A percentile compares a stretch with the other conserved stretches of the same genome.
Evolutionary conservation across 257 asterid genomes (phyloP).

Genomic region (Verbascum thapsus): DNA sequence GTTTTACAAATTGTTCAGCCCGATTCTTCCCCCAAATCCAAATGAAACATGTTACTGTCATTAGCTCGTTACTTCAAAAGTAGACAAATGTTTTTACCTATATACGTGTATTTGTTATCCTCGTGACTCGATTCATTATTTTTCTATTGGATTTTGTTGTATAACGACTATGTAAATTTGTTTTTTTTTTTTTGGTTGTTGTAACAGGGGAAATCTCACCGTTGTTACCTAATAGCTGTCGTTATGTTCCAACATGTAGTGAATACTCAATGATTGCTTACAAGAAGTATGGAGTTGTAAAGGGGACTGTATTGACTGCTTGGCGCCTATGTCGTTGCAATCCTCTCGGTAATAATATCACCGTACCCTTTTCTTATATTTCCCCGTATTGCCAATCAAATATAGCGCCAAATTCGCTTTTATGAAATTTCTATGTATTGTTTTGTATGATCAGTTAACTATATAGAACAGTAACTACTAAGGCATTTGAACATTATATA

Average conservation of each 20-base stretch:
- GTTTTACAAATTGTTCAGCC: too few species aligned
- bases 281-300: slow-evolving; percentile 80
- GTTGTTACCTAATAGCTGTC: slow-evolving; percentile 79
- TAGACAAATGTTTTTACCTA: background rate
- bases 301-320: slow-evolving; percentile 75
- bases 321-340: slow-evolving; percentile 97
- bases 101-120: background rate
- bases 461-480: background rate
- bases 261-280: slow-evolving; percentile 97
- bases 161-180: background rate
- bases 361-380: background rate
- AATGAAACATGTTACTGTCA: background rate
- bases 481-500: background rate
- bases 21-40: too few species aligned
- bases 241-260: slow-evolving; percentile 87
- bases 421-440: background rate
- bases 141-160: background rate
- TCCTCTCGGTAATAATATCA: slow-evolving; percentile 63
- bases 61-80: slow-evolving; percentile 8
- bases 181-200: slow-evolving; percentile 19
- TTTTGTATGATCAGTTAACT: background rate
- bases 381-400: background rate
- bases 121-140: background rate
- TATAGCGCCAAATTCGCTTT: background rate
- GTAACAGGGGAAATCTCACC: slow-evolving; percentile 90